A percentile compares a stretch with the other conserved stretches of the same genome.
These are phyloP conservation scores for Vicia villosa DNA, from an alignment of 306 rosid genomes.

Conservation along the genomic window DNA sequence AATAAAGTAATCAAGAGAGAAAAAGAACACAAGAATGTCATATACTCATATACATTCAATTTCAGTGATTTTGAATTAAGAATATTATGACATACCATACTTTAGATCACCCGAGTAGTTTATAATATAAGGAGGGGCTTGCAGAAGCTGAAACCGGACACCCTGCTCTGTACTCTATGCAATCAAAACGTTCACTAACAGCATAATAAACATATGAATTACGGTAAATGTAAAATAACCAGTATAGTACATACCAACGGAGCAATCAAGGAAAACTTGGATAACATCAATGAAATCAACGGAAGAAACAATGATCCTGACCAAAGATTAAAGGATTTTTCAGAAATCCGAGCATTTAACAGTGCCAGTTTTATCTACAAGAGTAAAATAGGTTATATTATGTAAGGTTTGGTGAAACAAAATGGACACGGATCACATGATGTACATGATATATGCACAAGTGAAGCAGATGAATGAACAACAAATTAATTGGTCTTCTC, in stretches of 20 bases:
- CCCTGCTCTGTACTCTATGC: conserved; percentile 79
- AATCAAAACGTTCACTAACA: conserved; percentile 42
- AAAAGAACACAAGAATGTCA: neutral
- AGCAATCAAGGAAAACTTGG: conserved; percentile 83
- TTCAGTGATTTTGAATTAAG: conserved; percentile 8
- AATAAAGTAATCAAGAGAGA: conserved; percentile 6
- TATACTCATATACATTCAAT: conserved; percentile 6
- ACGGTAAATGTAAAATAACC: conserved; percentile 4
- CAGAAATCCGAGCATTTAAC: conserved; percentile 86
- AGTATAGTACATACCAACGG: conserved; percentile 68
- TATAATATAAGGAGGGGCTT: conserved; percentile 73
- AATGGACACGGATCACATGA: neutral
- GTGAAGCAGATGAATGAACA: conserved; percentile 12
- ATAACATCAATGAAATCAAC: conserved; percentile 77
- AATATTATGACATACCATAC: conserved; percentile 59
- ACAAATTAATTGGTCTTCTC: conserved; percentile 1
- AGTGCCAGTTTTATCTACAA: conserved; percentile 71
- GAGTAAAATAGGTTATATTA: conserved; percentile 6
- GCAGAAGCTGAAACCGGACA: conserved; percentile 79
- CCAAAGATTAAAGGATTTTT: conserved; percentile 70
- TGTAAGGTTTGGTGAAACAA: conserved; percentile 35
- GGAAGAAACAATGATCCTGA: conserved; percentile 74
- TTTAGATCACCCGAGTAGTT: conserved; percentile 83
- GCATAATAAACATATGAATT: conserved; percentile 28
- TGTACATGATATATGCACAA: neutral